Conservation (phyloP, 1,284 basidiomycete genomes). For the Thelephora terrestris region DNA sequence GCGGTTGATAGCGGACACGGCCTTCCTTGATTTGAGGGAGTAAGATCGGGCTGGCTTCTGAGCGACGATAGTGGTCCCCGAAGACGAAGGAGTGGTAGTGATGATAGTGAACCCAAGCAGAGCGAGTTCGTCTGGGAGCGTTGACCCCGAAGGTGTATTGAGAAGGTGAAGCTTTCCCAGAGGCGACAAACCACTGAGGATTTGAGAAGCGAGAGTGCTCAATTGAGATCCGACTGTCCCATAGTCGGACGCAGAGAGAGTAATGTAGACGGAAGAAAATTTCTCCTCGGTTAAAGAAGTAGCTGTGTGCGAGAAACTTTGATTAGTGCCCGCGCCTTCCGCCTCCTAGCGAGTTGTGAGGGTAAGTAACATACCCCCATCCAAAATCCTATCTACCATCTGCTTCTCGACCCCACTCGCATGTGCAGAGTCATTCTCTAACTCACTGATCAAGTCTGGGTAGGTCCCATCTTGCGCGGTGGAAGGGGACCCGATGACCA, state of each 20-base stretch:
- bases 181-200: constrained; percentile 47
- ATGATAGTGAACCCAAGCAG: constrained; percentile 54
- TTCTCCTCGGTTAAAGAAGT: constrained; percentile 41
- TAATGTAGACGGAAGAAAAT: constrained; percentile 57
- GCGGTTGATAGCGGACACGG: constrained; percentile 4
- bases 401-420: constrained; percentile 53
- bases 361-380: constrained; percentile 44
- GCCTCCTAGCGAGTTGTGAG: constrained; percentile 4
- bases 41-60: constrained; percentile 47
- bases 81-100: constrained; percentile 20
- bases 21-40: constrained; percentile 21
- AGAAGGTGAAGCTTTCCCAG: constrained; percentile 60
- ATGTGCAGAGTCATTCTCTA: constrained; percentile 28
- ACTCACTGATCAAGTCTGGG: constrained; percentile 50
- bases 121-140: constrained; percentile 46
- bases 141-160: constrained; percentile 33
- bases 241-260: constrained; percentile 54
- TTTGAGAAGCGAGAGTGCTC: constrained; percentile 45
- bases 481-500: constrained; percentile 63
- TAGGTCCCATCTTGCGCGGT: constrained; percentile 70
- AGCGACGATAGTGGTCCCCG: constrained; percentile 42
- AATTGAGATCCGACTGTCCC: constrained; percentile 40
- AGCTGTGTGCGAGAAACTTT: constrained; percentile 30
- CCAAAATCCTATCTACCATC: constrained; percentile 67
- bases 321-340: constrained; percentile 4